Evolutionary conservation across 495 filamentous ascomycete species (phyloP), one percentile per base, ranked within the genome.

Genomic region (Penicillium canariense): DNA sequence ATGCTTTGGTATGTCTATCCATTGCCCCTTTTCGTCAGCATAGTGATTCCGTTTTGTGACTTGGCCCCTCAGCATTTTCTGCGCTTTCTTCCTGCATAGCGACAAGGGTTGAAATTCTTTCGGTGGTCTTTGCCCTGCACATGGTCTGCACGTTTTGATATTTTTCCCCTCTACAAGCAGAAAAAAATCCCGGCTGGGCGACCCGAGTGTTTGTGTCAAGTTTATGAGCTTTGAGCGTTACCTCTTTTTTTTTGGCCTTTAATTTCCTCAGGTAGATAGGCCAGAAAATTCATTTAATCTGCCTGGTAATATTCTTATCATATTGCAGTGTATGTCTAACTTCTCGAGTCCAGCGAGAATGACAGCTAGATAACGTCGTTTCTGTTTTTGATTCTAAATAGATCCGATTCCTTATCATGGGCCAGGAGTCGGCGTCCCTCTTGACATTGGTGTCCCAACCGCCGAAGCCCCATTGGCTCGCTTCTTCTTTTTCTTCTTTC

Each of bases 401-500:
- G 36, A 34, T 44, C 18, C n/a, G 2, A 12, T 10, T 23, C 10
- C 25, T 26, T 10, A 51, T 73, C 68, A 74, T 58, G 70, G 66
- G 9, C 70, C 76, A 3, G 76, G 76, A 18, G 73, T 75, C 18
- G 71, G 66, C 12, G 73, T 48, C 31, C 46, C 46, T 10, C 28
- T 71, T 14, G 75, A 70, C 28, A 70, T 70, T 0, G 73, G 76
- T 7, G 74, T 78, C n/a, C 66, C 71, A 26, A 69, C 61, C 20
- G 63, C 66, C 22, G 75, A 74, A 22, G 63, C 60, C 25, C 73
- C 74, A 62, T 77, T 82, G 15, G 65, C 63, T 8, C 69, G 55
- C 69, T 76, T 84, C 79, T 83, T 87, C 72, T 87, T 92, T 75
- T 87, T 91, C 76, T 87, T 90, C 66, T 81, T 82, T 48, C 79